A percentile compares a stretch with the other conserved stretches of the same genome.
Conservation (phyloP, 441 rosid genomes). For the Macaranga tanarius region DNA sequence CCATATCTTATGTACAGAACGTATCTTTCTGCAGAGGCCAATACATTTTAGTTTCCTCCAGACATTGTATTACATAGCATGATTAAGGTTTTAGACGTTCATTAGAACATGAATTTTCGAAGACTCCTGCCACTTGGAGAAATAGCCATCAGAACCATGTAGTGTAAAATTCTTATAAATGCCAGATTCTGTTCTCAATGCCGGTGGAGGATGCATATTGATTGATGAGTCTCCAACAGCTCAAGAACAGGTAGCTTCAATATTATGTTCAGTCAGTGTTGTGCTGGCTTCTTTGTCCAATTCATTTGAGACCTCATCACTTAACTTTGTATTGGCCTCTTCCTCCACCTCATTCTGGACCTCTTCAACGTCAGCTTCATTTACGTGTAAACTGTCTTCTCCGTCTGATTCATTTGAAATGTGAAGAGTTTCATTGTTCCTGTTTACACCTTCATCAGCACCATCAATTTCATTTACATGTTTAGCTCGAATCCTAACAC, state of each 20-base stretch:
- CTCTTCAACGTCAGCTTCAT: conserved; percentile 8
- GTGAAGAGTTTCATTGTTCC: conserved; percentile 25
- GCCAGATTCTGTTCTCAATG: background rate
- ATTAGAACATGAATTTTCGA: too few species aligned
- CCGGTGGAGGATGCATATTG: background rate
- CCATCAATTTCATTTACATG: conserved; percentile 36
- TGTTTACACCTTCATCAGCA: conserved; percentile 24
- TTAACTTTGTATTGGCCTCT: conserved; percentile 10
- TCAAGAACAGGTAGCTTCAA: background rate
- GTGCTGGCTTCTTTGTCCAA: conserved; percentile 8
- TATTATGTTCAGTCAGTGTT: background rate
- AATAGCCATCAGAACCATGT: background rate
- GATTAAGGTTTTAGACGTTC: background rate
- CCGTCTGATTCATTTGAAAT: conserved; percentile 22
- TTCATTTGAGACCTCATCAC: conserved; percentile 18
- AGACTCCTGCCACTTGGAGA: background rate
- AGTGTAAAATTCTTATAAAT: background rate
- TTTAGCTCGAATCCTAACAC: conserved; percentile 61
- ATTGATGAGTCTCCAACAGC: background rate
- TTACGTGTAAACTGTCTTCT: background rate
- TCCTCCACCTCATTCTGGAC: conserved; percentile 5
- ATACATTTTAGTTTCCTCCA: background rate
- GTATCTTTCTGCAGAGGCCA: too few species aligned
- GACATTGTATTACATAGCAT: background rate
- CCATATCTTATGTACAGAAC: background rate